These are phyloP conservation scores for Neurospora pannonica DNA, from an alignment of 495 filamentous ascomycete species.

Conservation along the genomic window DNA sequence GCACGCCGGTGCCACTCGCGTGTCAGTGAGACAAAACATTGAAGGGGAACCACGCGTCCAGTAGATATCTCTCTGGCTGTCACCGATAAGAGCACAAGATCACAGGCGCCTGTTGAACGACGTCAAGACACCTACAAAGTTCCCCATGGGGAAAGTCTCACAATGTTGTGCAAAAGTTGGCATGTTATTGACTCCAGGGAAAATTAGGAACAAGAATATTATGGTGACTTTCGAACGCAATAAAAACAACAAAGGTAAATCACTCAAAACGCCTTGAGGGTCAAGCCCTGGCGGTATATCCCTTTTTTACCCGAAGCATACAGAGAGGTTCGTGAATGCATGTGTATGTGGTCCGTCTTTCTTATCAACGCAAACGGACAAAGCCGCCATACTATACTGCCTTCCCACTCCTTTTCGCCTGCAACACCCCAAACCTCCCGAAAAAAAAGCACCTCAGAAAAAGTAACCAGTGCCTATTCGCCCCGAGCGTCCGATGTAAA, in stretches of 20 bases:
- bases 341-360: conserved; percentile 1
- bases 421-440: conserved; percentile 1
- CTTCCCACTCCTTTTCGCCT: conserved; percentile 1
- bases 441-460: conserved; percentile 6
- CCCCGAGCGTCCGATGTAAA: conserved; percentile 6
- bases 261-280: conserved; percentile 16
- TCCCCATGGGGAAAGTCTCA: background rate
- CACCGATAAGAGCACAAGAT: background rate
- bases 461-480: conserved; percentile 4
- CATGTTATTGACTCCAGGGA: conserved; percentile 19
- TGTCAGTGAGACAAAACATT: background rate
- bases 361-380: conserved; percentile 10
- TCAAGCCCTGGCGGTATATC: conserved; percentile 17
- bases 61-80: background rate
- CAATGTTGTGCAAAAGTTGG: conserved; percentile 11
- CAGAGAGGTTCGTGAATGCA: conserved; percentile 10
- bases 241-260: conserved; percentile 4
- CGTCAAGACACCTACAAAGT: background rate
- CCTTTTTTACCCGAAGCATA: background rate
- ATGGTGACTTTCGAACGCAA: conserved; percentile 6
- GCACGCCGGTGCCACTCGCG: background rate
- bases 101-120: background rate
- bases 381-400: conserved; percentile 7
- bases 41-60: background rate
- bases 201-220: conserved; percentile 19